These are phyloP conservation scores for Claviceps monticola DNA, from an alignment of 2,329 filamentous ascomycete species.

Conservation along the genomic window DNA sequence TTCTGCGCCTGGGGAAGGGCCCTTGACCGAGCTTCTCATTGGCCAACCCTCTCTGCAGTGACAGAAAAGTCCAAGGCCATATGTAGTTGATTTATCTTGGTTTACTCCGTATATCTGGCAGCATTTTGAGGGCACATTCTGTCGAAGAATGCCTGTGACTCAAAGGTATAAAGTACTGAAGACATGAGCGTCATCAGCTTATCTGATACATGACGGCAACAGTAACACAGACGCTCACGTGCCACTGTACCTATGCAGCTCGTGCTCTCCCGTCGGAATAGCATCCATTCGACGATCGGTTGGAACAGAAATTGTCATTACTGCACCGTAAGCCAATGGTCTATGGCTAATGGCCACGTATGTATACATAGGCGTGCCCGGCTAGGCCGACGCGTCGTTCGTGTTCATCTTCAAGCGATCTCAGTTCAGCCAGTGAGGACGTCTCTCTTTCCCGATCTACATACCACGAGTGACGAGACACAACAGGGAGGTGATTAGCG, in stretches of 20 bases:
- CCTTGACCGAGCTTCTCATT: background rate
- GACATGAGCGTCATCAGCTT: background rate
- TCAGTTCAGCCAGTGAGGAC: constrained; percentile 32
- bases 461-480: background rate
- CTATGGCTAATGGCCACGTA: background rate
- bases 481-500: background rate
- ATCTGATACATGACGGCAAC: background rate
- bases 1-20: background rate
- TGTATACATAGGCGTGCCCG: background rate
- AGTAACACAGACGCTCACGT: background rate
- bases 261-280: background rate
- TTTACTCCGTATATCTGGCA: no score
- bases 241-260: background rate
- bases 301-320: background rate
- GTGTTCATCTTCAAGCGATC: constrained; percentile 38
- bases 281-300: background rate
- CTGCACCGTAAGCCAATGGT: background rate
- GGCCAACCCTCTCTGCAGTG: background rate
- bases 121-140: no score
- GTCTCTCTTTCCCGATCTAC: background rate
- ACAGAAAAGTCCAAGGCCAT: background rate
- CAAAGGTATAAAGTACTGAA: background rate
- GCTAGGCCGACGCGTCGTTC: background rate
- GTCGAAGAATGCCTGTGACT: background rate
- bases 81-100: background rate